Conservation (phyloP, 768 basidiomycete species). For the Hericium coralloides region DNA sequence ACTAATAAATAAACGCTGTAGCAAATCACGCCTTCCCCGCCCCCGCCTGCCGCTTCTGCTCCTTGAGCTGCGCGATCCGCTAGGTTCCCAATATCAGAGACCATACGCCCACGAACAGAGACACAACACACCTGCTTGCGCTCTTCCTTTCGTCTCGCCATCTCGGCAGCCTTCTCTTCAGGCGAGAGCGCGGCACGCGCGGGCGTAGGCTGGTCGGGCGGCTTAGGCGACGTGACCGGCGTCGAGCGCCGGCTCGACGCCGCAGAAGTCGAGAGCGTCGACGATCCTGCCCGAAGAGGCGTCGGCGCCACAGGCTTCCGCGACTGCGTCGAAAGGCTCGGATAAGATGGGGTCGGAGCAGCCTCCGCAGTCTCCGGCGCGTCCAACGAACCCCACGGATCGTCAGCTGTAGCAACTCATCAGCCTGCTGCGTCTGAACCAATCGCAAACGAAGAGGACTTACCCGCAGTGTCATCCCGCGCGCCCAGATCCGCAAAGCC, state of each 20-base stretch:
- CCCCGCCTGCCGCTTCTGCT: neutral
- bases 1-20: too few species aligned
- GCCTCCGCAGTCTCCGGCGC: conserved; percentile 3
- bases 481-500: conserved; percentile 14
- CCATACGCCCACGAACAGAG: neutral
- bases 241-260: conserved; percentile 13
- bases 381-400: conserved; percentile 15
- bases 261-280: conserved; percentile 6
- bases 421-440: neutral
- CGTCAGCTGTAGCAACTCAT: conserved; percentile 4
- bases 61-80: conserved; percentile 2
- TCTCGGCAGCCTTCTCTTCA: conserved; percentile 91
- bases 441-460: neutral
- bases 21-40: neutral
- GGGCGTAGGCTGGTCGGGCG: conserved; percentile 4
- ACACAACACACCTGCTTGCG: conserved; percentile 60
- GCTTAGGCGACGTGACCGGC: conserved; percentile 17
- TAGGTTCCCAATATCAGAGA: neutral
- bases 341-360: conserved; percentile 6
- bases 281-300: neutral
- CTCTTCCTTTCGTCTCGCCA: conserved; percentile 88
- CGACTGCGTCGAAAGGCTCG: conserved; percentile 4
- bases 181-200: conserved; percentile 47
- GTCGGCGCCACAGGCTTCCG: neutral
- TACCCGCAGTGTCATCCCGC: neutral